Evolutionary conservation across 306 rosid species (phyloP).

Genomic region (Trifolium repens): DNA sequence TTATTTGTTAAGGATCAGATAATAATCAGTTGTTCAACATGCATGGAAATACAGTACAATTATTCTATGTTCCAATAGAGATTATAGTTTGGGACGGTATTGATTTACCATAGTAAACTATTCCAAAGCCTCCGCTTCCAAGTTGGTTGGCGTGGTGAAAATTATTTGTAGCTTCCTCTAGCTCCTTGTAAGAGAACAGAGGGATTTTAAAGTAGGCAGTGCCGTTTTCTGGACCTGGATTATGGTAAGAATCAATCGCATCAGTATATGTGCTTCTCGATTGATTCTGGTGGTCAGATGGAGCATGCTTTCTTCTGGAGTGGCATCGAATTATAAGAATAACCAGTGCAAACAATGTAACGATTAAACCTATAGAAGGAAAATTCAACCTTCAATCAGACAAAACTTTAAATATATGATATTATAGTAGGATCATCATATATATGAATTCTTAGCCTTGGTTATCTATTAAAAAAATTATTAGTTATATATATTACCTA

Average conservation of each 20-base stretch:
- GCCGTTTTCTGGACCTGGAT: slow-evolving; percentile 32
- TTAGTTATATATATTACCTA: slow-evolving; percentile 51
- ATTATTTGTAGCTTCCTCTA: slow-evolving; percentile 64
- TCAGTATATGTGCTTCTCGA: slow-evolving; percentile 17
- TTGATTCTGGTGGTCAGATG: not conserved
- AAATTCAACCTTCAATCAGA: slow-evolving; percentile 2
- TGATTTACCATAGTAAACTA: slow-evolving; percentile 49
- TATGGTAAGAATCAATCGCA: slow-evolving; percentile 4
- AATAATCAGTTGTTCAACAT: not conserved
- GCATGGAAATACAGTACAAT: not conserved
- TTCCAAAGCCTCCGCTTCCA: slow-evolving; percentile 64
- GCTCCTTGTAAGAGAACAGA: slow-evolving; percentile 52
- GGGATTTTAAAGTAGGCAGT: slow-evolving; percentile 40
- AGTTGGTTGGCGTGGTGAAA: slow-evolving; percentile 59
- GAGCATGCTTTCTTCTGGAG: slow-evolving; percentile 20
- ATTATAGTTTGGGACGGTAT: not conserved
- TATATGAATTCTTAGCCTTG: not conserved
- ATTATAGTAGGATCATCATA: not conserved
- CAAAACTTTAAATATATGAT: not conserved
- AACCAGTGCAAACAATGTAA: slow-evolving; percentile 11
- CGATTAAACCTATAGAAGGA: slow-evolving; percentile 38
- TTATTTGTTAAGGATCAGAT: not conserved
- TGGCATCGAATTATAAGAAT: slow-evolving; percentile 32
- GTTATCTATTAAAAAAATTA: not conserved
- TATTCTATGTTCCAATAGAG: not conserved